Percentiles rank a stretch among this genome's conserved stretches.
phyloP scores from a whole-genome alignment of 805 yeast species.

The Candida broadrunensis region DNA sequence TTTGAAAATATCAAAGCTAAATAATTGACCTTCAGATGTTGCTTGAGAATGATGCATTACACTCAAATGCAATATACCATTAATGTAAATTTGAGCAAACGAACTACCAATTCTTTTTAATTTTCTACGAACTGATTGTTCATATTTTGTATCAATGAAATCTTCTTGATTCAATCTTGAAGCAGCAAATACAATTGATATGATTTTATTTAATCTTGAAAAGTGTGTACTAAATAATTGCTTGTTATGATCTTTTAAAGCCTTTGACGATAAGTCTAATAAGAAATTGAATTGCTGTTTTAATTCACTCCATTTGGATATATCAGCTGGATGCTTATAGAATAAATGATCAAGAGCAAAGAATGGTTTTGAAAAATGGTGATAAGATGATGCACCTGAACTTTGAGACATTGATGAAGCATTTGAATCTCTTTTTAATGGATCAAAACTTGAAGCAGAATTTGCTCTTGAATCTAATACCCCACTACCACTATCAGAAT shows the following conservation, averaged over 20 bases:
- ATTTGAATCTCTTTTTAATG: conserved; percentile 36
- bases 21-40: conserved; percentile 22
- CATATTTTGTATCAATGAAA: conserved; percentile 44
- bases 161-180: conserved; percentile 54
- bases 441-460: conserved; percentile 21
- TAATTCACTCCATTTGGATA: conserved; percentile 58
- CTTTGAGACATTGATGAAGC: conserved; percentile 28
- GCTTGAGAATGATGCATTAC: conserved; percentile 32
- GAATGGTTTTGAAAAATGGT: conserved; percentile 41
- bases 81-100: conserved; percentile 61
- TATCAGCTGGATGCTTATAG: conserved; percentile 58
- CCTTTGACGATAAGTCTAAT: conserved; percentile 46
- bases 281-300: conserved; percentile 46
- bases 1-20: conserved; percentile 26
- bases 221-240: conserved; percentile 53
- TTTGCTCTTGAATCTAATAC: conserved; percentile 6
- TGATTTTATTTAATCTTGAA: conserved; percentile 50
- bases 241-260: conserved; percentile 49
- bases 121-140: conserved; percentile 44
- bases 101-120: conserved; percentile 52
- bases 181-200: conserved; percentile 51
- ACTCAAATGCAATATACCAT: conserved; percentile 59
- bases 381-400: conserved; percentile 28
- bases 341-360: conserved; percentile 43
- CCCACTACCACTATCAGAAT: conserved; percentile 3